These are phyloP conservation scores for Botryosphaeria agaves DNA, from an alignment of 2,329 filamentous ascomycete genomes.

Conservation along the genomic window DNA sequence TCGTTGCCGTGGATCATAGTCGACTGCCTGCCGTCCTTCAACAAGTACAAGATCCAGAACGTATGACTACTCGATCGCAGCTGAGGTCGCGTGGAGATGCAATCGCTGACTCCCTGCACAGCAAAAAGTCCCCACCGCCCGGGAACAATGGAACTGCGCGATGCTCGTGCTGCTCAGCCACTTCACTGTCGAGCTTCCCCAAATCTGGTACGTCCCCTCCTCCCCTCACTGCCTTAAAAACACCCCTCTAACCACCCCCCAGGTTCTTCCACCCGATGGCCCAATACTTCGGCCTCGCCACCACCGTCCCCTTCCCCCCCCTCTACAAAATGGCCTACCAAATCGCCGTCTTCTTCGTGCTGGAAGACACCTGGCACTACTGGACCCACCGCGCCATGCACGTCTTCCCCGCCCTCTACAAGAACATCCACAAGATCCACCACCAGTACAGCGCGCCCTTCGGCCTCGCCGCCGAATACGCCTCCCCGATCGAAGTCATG, in stretches of 20 bases:
- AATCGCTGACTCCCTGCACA: conserved; percentile 13
- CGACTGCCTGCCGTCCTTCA: conserved; percentile 72
- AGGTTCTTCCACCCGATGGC: conserved; percentile 91
- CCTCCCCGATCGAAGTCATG: conserved; percentile 94
- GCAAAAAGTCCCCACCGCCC: conserved; percentile 77
- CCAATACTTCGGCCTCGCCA: conserved; percentile 77
- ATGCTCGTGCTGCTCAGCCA: conserved; percentile 84
- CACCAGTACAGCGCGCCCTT: conserved; percentile 98
- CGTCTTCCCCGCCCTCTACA: conserved; percentile 91
- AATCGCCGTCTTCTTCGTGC: conserved; percentile 82
- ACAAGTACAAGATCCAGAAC: conserved; percentile 86
- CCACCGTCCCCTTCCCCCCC: conserved; percentile 76
- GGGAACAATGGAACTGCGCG: conserved; percentile 90
- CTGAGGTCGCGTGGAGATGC: neutral
- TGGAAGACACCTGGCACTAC: conserved; percentile 98
- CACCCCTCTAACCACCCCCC: conserved; percentile 4
- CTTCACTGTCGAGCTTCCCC: conserved; percentile 93
- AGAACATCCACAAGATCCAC: conserved; percentile 95
- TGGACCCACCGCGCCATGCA: conserved; percentile 88
- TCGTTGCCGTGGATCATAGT: conserved; percentile 84
- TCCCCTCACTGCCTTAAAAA: neutral
- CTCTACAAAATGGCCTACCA: conserved; percentile 77
- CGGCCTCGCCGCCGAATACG: conserved; percentile 90
- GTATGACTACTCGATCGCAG: conserved; percentile 29
- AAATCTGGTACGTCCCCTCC: conserved; percentile 54